Evolutionary conservation across 768 basidiomycete species (phyloP), one percentile per base, ranked within the genome.

Genomic region (Multifurca ochricompacta): DNA sequence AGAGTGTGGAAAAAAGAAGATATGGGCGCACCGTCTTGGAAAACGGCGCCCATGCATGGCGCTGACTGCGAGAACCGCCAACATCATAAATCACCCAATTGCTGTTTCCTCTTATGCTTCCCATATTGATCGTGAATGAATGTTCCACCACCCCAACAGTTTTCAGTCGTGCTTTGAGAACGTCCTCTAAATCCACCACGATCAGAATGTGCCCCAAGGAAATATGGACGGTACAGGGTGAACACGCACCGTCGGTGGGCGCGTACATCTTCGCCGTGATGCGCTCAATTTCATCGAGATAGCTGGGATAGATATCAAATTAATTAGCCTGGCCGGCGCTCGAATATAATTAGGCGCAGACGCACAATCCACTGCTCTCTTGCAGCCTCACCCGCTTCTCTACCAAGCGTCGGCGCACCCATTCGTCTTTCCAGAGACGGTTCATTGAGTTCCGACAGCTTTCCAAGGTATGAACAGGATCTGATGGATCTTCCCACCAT

Each of bases 21-120:
- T 25, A 53, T 35, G 40, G 13, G 71, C 77, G 63, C 60, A 88
- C 87, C 85, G 66, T 89, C 83, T 62, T 90, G 85, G 59, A 92
- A 91, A 89, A 92, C 4, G 90, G 88, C 11, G 86, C 86, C 89
- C 89, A 92, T 1, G 87, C 87, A 57, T 86, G 83, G 50, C 90
- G 80, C 68, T 90, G 87, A 65, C 82, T 84, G 54, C 83, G 77
- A 28, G 87, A 77, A 19, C 88, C 89, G 51, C 89, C 89, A 14
- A 91, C 89, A 64, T 91, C 89, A 66, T 89, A 91, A 47, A 91
- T 83, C 57, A 81, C 82, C 89, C 89, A 91, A 61, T 83, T 77
- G 2, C 81, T 74, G 11, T 77, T 81, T 54, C 75, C 73, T 59
- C 72, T 76, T 28, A 80, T 77, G 27, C 58, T 51, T 43, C 61